Evolutionary conservation across 306 rosid species (phyloP).

Genomic region (Morella rubra): DNA sequence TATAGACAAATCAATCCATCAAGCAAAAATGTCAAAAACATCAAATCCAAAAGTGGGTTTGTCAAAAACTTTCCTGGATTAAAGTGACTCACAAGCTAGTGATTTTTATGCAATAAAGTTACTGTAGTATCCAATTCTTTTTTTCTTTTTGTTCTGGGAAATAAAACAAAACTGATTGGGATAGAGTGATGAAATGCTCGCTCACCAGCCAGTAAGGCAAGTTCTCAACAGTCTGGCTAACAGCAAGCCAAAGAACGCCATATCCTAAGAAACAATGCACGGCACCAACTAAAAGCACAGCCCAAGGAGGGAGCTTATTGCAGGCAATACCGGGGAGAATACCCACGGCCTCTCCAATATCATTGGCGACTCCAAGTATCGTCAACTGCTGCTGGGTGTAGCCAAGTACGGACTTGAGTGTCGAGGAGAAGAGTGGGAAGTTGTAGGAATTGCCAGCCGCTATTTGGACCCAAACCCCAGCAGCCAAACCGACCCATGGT

Average conservation of each 20-base stretch:
- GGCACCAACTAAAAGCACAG: constrained; percentile 62
- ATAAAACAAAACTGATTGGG: neutral
- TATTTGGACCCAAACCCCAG: constrained; percentile 79
- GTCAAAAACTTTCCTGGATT: neutral
- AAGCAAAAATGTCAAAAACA: neutral
- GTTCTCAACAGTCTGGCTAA: constrained; percentile 46
- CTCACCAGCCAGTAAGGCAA: constrained; percentile 64
- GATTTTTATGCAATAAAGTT: neutral
- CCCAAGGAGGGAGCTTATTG: constrained; percentile 87
- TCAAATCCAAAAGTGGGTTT: neutral
- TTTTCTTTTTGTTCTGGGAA: neutral
- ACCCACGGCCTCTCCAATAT: constrained; percentile 64
- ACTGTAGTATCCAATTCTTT: neutral
- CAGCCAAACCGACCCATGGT: constrained; percentile 92
- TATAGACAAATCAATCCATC: neutral
- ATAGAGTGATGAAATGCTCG: neutral
- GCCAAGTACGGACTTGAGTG: constrained; percentile 68
- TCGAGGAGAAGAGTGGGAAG: constrained; percentile 75
- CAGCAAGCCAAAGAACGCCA: constrained; percentile 70
- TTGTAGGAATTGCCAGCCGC: constrained; percentile 58
- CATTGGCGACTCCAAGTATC: constrained; percentile 78
- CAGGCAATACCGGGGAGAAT: constrained; percentile 73
- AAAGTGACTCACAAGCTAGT: neutral
- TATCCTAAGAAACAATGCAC: constrained; percentile 64
- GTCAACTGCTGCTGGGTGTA: constrained; percentile 75